Evolutionary conservation across 2,329 filamentous ascomycete genomes (phyloP), one percentile per base, ranked within the genome.

Genomic region (Metarhizium anisopliae): DNA sequence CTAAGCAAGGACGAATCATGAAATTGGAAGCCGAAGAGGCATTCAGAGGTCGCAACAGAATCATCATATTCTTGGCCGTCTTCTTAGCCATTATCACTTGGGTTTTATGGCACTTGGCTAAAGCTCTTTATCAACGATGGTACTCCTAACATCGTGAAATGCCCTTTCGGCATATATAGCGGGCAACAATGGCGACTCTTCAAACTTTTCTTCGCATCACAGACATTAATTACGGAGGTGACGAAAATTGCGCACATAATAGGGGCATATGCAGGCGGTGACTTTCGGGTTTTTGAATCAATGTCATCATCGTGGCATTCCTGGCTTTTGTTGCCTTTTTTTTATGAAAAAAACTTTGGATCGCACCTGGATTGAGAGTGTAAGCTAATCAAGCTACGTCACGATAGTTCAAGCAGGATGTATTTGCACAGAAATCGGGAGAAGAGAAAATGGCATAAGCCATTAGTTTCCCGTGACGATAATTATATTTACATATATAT

Each of bases 1-100:
- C 73, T 60, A 78, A 81, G 66, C 79, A 83, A 68, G 74, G 78
- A 58, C 82, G 84, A 65, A 72, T 88, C 54, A 77, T 85, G 63
- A 78, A 72, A 65, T 72, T 84, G 74, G 82, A 88, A 66, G 75
- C 84, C 16, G 75, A 74, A 3, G 83, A 87, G 63, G 85, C 85
- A 3, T 83, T 88, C 59, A 77, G 80, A 65, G 73, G 86, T 66
- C 76, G 82, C 29, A 70, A 73, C 11, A 71, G 71, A 20, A 76
- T 87, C n/a, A 69, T 86, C 29, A 64, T 77, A 4, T 72, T 68
- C 2, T 64, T 87, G 62, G 71, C 70, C 8, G 63, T 75, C 18
- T 36, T 59, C n/a, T 52, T 56, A 16, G 58, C 54, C 13, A 55
- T 60, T 7, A 58, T 47, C 3, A 52, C 55, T 29, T 30, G n/a